Conservation (phyloP, 257 asterid species). For the Jaltomata sinuosa region DNA sequence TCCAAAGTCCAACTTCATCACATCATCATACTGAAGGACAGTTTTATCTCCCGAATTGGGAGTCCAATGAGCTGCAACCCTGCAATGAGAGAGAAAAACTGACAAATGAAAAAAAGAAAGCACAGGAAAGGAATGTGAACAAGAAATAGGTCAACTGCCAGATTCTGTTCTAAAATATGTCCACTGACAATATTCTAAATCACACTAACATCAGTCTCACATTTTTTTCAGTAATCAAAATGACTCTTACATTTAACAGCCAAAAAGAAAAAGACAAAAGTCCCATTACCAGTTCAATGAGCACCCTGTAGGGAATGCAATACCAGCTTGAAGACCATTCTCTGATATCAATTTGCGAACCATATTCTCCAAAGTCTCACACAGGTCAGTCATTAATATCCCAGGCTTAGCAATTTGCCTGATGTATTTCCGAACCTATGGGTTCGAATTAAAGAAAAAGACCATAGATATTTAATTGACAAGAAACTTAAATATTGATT, state of each 20-base stretch:
- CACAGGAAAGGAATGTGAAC: background rate
- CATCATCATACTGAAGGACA: conserved; percentile 95
- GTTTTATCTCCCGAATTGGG: conserved; percentile 95
- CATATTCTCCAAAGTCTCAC: conserved; percentile 93
- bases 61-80: conserved; percentile 99
- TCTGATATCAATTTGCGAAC: conserved; percentile 89
- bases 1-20: conserved; percentile 97
- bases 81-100: conserved; percentile 14
- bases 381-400: conserved; percentile 88
- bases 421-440: conserved; percentile 81
- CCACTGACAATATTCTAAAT: background rate
- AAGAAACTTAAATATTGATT: background rate
- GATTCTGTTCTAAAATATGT: background rate
- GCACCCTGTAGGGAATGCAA: conserved; percentile 99
- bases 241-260: too few relatives aligned
- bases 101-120: background rate
- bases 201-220: background rate
- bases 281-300: conserved; percentile 71
- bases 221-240: too few relatives aligned
- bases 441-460: background rate
- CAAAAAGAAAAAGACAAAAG: background rate
- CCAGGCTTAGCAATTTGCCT: conserved; percentile 83
- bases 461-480: background rate
- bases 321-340: conserved; percentile 98
- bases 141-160: background rate